phyloP scores from a whole-genome alignment of 2,329 filamentous ascomycete genomes.

The Neopestalotiopsis sp. region DNA sequence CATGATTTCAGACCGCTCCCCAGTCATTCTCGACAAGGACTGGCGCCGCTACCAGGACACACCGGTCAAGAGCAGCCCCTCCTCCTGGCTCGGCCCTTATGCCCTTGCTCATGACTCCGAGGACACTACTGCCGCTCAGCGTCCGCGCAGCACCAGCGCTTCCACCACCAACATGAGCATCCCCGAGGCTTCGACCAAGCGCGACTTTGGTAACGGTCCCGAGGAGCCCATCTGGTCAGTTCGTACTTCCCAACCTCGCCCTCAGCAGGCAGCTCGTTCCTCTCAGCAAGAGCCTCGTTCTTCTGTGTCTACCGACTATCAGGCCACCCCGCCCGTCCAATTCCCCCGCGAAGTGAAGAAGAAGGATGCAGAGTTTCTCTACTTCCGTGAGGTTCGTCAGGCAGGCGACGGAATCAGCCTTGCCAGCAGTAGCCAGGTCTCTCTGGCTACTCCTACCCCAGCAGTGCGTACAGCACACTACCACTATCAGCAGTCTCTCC shows the following conservation, averaged over 20 bases:
- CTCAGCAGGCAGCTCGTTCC: no score
- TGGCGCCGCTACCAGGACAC: conserved; percentile 14
- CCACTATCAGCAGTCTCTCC: background rate
- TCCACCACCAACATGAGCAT: background rate
- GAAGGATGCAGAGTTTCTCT: background rate
- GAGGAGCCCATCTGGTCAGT: background rate
- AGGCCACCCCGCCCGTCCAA: no score
- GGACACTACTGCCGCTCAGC: background rate
- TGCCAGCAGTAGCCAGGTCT: background rate
- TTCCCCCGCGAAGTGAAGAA: no score
- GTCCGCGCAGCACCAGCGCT: background rate
- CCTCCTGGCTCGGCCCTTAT: conserved; percentile 5
- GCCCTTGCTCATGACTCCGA: background rate
- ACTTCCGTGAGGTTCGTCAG: background rate
- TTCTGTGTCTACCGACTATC: no score
- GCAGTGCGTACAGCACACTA: background rate
- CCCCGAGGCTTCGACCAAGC: background rate
- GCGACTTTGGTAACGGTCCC: background rate
- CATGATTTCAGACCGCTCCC: background rate
- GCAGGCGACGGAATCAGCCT: background rate
- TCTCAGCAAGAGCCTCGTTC: no score
- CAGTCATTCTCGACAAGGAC: conserved; percentile 10
- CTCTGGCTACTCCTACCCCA: background rate
- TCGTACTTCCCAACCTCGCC: no score
- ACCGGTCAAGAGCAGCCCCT: conserved; percentile 10